These are phyloP conservation scores for Nannochloris sp. DNA, from an alignment of 139 green algal genomes.

Conservation along the genomic window DNA sequence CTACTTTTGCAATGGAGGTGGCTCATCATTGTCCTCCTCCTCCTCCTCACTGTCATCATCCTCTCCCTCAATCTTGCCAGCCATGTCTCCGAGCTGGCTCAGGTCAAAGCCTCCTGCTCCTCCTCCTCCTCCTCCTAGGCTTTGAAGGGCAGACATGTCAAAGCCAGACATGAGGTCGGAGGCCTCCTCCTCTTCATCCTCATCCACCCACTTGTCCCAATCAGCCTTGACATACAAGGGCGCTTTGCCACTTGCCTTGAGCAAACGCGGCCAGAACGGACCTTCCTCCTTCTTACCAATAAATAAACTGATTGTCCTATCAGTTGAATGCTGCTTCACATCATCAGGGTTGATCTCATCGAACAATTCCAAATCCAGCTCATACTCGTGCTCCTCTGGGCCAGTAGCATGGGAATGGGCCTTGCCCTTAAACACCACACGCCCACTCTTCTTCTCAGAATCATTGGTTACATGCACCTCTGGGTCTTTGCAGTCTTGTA, in stretches of 20 bases:
- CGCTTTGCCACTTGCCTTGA: slow-evolving; percentile 37
- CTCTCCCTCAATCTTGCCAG: neutral
- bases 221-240: slow-evolving; percentile 41
- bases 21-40: slow-evolving; percentile 14
- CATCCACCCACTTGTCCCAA: slow-evolving; percentile 59
- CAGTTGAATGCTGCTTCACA: slow-evolving; percentile 44
- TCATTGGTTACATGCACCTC: slow-evolving; percentile 50
- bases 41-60: slow-evolving; percentile 11
- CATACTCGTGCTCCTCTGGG: slow-evolving; percentile 43
- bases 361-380: slow-evolving; percentile 51
- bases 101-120: slow-evolving; percentile 14
- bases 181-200: slow-evolving; percentile 46
- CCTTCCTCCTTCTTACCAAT: slow-evolving; percentile 52
- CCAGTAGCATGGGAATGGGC: slow-evolving; percentile 43
- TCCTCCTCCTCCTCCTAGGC: slow-evolving; percentile 18
- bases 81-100: slow-evolving; percentile 21
- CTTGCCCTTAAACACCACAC: slow-evolving; percentile 46
- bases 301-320: slow-evolving; percentile 49
- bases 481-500: slow-evolving; percentile 52
- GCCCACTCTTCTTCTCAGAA: slow-evolving; percentile 32
- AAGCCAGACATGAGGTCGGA: slow-evolving; percentile 13
- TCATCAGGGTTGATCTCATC: slow-evolving; percentile 43
- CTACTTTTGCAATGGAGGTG: slow-evolving; percentile 24
- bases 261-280: slow-evolving; percentile 55
- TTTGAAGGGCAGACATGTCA: slow-evolving; percentile 30